A percentile compares a stretch with the other conserved stretches of the same genome.
phyloP scores from a whole-genome alignment of 2,329 filamentous ascomycete species.

The Aquanectria penicillioides region DNA sequence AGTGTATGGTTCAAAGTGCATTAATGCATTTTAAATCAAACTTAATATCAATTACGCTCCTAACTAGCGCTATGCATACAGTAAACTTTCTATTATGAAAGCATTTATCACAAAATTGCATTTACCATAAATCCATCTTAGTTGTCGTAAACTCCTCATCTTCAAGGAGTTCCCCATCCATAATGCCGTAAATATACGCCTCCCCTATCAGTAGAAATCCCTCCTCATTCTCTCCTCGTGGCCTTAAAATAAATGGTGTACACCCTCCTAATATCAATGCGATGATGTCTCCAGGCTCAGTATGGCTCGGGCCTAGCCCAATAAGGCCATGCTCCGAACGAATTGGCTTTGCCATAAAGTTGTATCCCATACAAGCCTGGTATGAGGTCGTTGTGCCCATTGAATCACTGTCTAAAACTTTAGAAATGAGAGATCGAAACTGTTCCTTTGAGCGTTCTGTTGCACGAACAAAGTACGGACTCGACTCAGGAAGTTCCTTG shows the following conservation, averaged over 20 bases:
- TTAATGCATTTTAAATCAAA: too few species aligned
- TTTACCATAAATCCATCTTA: too few species aligned
- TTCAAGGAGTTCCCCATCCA: constrained; percentile 12
- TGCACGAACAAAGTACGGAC: constrained; percentile 11
- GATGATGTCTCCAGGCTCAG: constrained; percentile 2
- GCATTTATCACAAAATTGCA: too few species aligned
- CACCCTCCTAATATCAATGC: constrained; percentile 7
- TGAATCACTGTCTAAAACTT: not conserved
- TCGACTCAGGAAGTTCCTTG: constrained; percentile 14
- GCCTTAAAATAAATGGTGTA: constrained; percentile 12
- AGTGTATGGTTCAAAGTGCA: too few species aligned
- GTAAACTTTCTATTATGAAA: too few species aligned
- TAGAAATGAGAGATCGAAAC: not conserved
- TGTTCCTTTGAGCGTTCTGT: constrained; percentile 11
- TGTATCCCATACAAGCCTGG: constrained; percentile 13
- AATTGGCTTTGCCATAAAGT: constrained; percentile 9
- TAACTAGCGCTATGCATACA: too few species aligned
- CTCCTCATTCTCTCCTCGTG: not conserved
- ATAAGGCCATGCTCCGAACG: not conserved
- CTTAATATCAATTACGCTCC: too few species aligned
- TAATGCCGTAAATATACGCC: constrained; percentile 17
- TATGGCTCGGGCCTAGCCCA: constrained; percentile 3
- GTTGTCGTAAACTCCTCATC: too few species aligned
- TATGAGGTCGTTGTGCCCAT: constrained; percentile 12
- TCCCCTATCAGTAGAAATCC: constrained; percentile 14